Evolutionary conservation across 2,329 filamentous ascomycete genomes (phyloP), one percentile per base, ranked within the genome.

Genomic region (Cladorrhinum sp.): DNA sequence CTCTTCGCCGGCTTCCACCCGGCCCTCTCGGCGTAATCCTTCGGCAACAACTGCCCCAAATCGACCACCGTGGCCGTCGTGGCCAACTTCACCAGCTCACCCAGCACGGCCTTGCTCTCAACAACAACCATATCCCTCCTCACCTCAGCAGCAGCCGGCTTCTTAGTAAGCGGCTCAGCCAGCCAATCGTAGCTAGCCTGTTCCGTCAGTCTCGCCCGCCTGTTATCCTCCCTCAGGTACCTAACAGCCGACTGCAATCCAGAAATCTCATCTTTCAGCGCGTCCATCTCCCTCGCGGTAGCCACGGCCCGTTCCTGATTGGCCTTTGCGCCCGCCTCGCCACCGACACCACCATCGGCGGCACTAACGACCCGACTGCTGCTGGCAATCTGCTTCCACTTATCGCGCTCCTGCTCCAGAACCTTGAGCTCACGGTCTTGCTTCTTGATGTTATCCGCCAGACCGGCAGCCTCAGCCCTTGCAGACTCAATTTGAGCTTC

Each of bases 211-310:
- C 87, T 81, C 1, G 86, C 83, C 2, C 85, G 82, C 48, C 81
- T 78, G 72, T 85, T 90, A 68, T 91, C 87, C 65, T 88, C 84
- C 24, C 87, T 81, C 27, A 92, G 78, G 72, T 86, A 89, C 10
- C 86, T 81, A 50, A 91, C 84, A 1, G 87, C 86, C 1, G 84
- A 81, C 70, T 90, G 81, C 59, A 89, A 73, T 66, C 79, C 80
- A 58, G 79, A 80, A 67, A 92, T 86, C 62, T 93, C 87, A 66
- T 81, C 81, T 72, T 87, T 86, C 66, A 93, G 83, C 9, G 79
- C 78, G 65, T 92, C 88, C 76, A 92, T 87, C 73, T 93, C 89
- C 57, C 86, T 83, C 25, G 86, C 86, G 1, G 86, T 89, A 3
- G 87, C 85, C 51, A 89, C 87, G 25, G 88, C 86, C 24, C 85